Percentiles rank a stretch among this genome's conserved stretches.
Conservation (phyloP, 805 yeast species). For the Saccharomycopsis synnaedendra region DNA sequence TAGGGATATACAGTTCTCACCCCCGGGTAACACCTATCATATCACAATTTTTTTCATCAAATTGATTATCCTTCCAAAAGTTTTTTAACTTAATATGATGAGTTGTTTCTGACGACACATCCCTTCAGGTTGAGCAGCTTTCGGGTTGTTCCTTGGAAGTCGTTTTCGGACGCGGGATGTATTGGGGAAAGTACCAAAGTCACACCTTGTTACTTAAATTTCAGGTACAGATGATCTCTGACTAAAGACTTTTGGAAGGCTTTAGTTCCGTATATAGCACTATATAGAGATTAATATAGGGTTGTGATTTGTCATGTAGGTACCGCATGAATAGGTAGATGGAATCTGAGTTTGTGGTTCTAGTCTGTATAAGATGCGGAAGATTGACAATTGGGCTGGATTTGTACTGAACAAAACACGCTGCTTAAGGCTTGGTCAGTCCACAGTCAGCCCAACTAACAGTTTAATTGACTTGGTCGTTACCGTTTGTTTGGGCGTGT, state of each 20-base stretch:
- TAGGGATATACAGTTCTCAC: no score
- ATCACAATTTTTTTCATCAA: no score
- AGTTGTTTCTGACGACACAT: conserved; percentile 5
- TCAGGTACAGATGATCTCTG: conserved; percentile 2
- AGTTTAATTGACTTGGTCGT: no score
- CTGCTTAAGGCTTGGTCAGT: no score
- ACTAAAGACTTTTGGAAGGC: conserved; percentile 2
- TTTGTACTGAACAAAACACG: no score
- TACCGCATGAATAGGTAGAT: neutral
- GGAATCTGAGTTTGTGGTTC: conserved; percentile 2
- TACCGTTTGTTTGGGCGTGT: no score
- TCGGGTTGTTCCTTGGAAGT: conserved; percentile 1
- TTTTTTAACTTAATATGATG: conserved; percentile 5
- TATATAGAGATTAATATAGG: no score
- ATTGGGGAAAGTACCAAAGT: conserved; percentile 1
- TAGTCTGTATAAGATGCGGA: conserved; percentile 2
- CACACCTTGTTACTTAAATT: conserved; percentile 7
- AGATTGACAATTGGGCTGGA: neutral
- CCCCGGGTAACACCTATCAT: no score
- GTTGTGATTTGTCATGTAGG: neutral
- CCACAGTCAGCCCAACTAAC: no score
- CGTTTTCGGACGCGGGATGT: neutral
- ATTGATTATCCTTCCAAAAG: conserved; percentile 7
- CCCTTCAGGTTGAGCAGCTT: conserved; percentile 1
- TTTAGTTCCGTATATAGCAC: neutral